Base-by-base conservation (phyloP, 2,329 filamentous ascomycete species). In the Apiospora sp. region DNA sequence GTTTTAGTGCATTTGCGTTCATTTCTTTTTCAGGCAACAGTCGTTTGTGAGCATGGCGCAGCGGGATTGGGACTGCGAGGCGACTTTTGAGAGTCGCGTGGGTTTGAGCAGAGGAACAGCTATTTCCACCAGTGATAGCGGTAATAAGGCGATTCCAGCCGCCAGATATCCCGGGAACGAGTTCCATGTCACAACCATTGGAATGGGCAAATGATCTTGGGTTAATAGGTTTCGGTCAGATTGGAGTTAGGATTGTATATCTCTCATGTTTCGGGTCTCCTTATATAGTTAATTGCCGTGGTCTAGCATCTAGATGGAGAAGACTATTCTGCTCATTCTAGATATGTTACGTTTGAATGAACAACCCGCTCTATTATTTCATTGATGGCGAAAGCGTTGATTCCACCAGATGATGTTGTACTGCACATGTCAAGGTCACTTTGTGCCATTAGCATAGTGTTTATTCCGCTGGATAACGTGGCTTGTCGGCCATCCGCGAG, bases 31-130 rank as follows among this genome's bases (percentile, higher is more conserved):
- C n/a, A 16, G 19, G 67, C 12, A 49, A 68, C 43, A 14, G n/a
- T 48, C 10, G 30, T 68, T 68, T 68, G 16, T 19, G 24, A 68
- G 67, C 67, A 68, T 68, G 67, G 67, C 67, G 67, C 24, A 48
- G 67, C 58, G 58, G 34, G 58, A 41, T 64, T n/a, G 34, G 30
- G 34, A 41, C n/a, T 13, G 4, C 5, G 22, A 41, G 10, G 22
- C 22, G 34, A 7, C 58, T 64, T 61, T 37, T n/a, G 16, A 37
- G 27, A 61, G 30, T 4, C 30, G 24, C 54, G 8, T 58, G 54
- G 27, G 10, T 34, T 64, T 19, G 30, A 34, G 37, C 30, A 64
- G 30, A 37, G 16, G 30, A 37, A n/a, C 34, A 41, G 58, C 30
- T 64, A n/a, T 19, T 12, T 8, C 19, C 30, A n/a, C 30, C 7